Evolutionary conservation across 768 basidiomycete species (phyloP), one percentile per base, ranked within the genome.

Genomic region (Suillus fuscotomentosus): DNA sequence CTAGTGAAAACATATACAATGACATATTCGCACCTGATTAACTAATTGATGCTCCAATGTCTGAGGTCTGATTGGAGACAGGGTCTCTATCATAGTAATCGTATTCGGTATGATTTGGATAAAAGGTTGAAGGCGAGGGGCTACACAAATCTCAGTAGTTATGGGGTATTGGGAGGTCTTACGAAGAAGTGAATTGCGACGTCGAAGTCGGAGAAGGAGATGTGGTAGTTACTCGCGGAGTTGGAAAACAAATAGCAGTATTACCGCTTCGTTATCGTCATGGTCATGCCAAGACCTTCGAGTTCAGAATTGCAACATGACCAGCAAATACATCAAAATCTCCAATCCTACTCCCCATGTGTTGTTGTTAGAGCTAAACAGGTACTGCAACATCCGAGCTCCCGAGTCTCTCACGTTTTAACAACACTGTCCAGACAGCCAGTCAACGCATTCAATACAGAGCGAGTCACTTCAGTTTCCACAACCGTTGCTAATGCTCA

Each of bases 401-500:
- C 45, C 42, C 45, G 15, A 42, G 27, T 24, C 51, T 61, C 13
- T 22, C 31, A 9, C 13, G 3, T 54, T n/a, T 24, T 42, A 6
- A 47, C 50, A 36, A n/a, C 41, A 41, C 7, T 39, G 15, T 48
- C 34, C 65, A 90, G 90, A 34, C 73, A 73, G 5, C 90, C 90
- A 0, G 85, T 90, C 22, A 92, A 92, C 71, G 88, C 90, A 0
- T 88, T 91, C 72, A 78, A 78, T 34, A 75, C 74, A 45, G 82
- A 84, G 82, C 87, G 53, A 65, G 74, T 51, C 27, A 17, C 51
- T 48, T 2, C 24, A 42, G 7, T 42, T 43, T 38, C 31, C 11
- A 45, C 34, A 22, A 42, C 27, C 31, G 31, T 5, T 51, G 6
- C 22, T 14, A 24, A 13, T 48, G 22, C 14, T 50, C 22, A 34